Evolutionary conservation across 2,329 filamentous ascomycete species (phyloP), one percentile per base, ranked within the genome.

Genomic region (Fusarium coicis): DNA sequence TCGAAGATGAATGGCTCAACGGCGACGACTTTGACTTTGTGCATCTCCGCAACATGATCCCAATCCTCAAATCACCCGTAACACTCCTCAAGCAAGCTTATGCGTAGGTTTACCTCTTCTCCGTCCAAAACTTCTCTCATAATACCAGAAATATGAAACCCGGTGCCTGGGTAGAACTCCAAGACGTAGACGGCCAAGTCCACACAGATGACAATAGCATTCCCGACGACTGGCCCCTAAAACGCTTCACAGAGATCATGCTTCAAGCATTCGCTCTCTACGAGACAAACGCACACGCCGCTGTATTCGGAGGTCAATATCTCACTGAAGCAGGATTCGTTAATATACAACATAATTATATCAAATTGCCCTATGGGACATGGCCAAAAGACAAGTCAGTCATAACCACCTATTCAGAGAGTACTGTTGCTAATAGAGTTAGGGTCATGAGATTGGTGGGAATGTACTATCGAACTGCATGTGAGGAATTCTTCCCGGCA

Each of bases 21-120:
- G 80, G 81, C 4, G 78, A 86, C 53, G 76, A 85, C 74, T 86
- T 91, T 75, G 89, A 92, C 79, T 86, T 88, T 68, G 86, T 92
- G 58, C 90, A 92, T 78, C 86, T 88, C 1, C 85, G 88, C 12
- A 78, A 89, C 74, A 84, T 93, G 81, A 83, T 85, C 18, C 81
- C 82, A 0, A 80, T 84, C 4, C 73, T 81, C 15, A 81, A 82
- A 43, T 79, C 77, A 0, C 80, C 80, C 0, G 78, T 81, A 1
- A 58, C 34, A 3, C 65, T 81, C 1, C 68, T 81, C 15, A 78
- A 76, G 32, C 80, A 81, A 61, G 73, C 75, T 30, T 80, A 77
- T n/a, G 71, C 74, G 80, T 80, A 65, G n/a, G 75, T 30, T 5
- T 4, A 1, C 15, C 46, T 28, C 2, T 7, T 32, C 15, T 23